Evolutionary conservation across 2,329 filamentous ascomycete species (phyloP), one percentile per base, ranked within the genome.

Genomic region (Apiospora hydei): DNA sequence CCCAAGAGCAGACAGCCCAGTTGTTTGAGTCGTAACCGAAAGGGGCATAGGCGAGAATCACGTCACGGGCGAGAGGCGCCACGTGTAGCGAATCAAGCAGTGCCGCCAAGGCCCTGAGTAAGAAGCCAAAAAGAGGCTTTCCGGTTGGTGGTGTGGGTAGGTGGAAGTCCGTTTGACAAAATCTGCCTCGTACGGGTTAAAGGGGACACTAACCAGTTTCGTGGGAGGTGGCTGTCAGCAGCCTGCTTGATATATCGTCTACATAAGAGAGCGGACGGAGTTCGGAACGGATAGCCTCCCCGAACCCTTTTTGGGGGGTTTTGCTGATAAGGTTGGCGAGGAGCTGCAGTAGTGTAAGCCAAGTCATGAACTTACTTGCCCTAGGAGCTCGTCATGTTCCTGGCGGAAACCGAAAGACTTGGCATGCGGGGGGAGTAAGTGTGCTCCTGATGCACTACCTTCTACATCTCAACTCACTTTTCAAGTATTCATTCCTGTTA

Each of bases 31-130:
- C 11, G 21, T 14, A 3, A 8, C 16, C 53, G 3, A 34, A 61
- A 61, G 16, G 26, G 49, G 49, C 4, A 13, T 51, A 6, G n/a
- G n/a, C 5, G 4, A n/a, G 30, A n/a, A 41, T n/a, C 34, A 41
- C 8, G 34, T 64, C 57, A 64, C 18, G 4, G 4, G 30, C 44
- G 6, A 26, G 26, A 61, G 30, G 30, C 21, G 57, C 57, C 57
- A 64, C 57, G 57, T 64, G 57, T 64, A 64, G 18, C 57, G 57
- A 64, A 64, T 64, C 57, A 64, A 41, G 1, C 7, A 5, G 18
- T 41, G 8, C 18, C 57, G 18, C 57, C 34, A 64, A n/a, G 57
- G 21, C 8, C 57, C 57, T 64, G 57, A 41, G 57, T 64, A 64
- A 64, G 34, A 64, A 64, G 30, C 18, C 21, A n/a, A 41, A 64